phyloP scores from a whole-genome alignment of 345 rosid genomes.

The Lenwebbia sp. region DNA sequence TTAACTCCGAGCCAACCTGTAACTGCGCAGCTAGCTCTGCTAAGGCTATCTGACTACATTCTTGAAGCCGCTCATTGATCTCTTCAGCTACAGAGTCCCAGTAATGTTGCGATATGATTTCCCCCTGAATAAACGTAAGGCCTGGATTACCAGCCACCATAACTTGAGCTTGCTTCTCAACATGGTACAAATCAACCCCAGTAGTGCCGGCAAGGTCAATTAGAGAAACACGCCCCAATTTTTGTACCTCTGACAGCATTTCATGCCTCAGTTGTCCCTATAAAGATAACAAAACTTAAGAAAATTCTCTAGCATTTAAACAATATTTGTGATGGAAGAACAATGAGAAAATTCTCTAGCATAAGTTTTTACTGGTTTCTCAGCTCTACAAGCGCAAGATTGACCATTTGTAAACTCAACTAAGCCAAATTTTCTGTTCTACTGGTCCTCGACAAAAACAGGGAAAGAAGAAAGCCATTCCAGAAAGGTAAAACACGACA shows the following conservation, averaged over 20 bases:
- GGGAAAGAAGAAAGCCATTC: background rate
- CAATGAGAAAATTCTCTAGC: background rate
- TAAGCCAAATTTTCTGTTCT: background rate
- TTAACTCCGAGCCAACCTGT: constrained; percentile 78
- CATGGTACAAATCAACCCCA: constrained; percentile 85
- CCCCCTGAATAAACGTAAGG: constrained; percentile 73
- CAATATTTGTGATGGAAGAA: background rate
- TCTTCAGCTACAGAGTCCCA: constrained; percentile 96
- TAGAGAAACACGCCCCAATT: constrained; percentile 72
- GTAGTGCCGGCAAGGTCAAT: constrained; percentile 80
- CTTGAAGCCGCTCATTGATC: constrained; percentile 91
- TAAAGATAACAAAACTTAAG: background rate
- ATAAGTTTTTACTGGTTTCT: background rate
- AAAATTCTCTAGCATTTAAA: background rate
- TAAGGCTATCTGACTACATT: constrained; percentile 84
- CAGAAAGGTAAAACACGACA: background rate
- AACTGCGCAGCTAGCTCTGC: constrained; percentile 85
- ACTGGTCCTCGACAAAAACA: background rate
- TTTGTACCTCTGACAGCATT: constrained; percentile 44
- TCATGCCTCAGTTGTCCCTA: constrained; percentile 87
- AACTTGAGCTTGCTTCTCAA: constrained; percentile 80
- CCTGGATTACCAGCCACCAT: constrained; percentile 41
- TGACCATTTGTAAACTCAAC: background rate
- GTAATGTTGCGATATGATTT: constrained; percentile 77
- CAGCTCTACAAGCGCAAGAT: background rate